Evolutionary conservation across 768 basidiomycete genomes (phyloP), one percentile per base, ranked within the genome.

Genomic region (Naganishia kalamii): DNA sequence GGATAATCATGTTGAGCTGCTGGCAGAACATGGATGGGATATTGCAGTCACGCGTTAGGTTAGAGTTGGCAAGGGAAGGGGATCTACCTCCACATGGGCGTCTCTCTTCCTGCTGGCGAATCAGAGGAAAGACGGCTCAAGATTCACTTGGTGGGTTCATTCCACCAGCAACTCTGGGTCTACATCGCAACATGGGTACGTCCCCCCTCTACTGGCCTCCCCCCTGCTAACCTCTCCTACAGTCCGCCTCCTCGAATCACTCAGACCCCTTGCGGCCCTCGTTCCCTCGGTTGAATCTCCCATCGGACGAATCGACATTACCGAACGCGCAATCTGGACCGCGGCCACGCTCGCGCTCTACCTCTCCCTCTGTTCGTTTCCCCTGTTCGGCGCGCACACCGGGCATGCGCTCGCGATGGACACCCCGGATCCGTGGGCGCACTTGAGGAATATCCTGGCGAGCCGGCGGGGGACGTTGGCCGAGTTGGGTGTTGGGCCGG

Each of bases 281-380:
- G 25, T 57, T 21, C 54, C 54, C 21, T 37, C 33, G 33, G 54
- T 57, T 21, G 54, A 57, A 27, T 21, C 54, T 7, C 54, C 23
- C n/a, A 35, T 30, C 33, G 52, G 35, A 4, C 33, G 35, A 7
- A 21, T 57, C 4, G 54, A 57, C 37, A 35, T 57, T 23, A 57
- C 54, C 23, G 54, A 57, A 27, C 54, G 54, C 10, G 54, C 54
- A 1, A 57, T 57, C 54, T 57, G 54, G 54, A 57, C 54, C 32
- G 54, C 54, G 1, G 54, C 19, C n/a, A 57, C 54, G 17, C 54
- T 57, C 54, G 54, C 54, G 2, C 33, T 57, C 21, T 57, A 57
- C 35, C 54, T 57, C 54, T 2, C 35, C 3, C 54, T 57, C 6
- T 27, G 37, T n/a, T 57, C 54, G 2, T 57, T 57, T 17, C 54